Evolutionary conservation across 1,139 yeast species (phyloP).

Genomic region (Blastobotrys indianensis): DNA sequence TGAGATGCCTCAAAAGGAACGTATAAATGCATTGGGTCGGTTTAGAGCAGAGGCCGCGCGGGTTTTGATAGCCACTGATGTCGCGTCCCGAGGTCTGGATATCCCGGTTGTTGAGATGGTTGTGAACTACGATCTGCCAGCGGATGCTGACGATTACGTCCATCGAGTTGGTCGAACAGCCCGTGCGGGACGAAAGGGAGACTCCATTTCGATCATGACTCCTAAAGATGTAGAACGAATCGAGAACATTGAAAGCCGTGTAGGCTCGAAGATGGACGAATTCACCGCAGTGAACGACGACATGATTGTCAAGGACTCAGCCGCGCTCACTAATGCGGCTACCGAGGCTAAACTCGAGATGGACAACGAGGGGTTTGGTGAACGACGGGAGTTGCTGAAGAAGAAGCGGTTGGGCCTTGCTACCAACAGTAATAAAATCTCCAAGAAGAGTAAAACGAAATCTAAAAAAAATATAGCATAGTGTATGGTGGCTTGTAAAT

Average conservation of each 20-base stretch:
- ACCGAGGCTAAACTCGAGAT: slow-evolving; percentile 88
- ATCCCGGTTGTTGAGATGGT: slow-evolving; percentile 89
- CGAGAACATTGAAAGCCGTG: slow-evolving; percentile 79
- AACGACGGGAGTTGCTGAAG: slow-evolving; percentile 35
- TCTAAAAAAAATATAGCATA: neutral
- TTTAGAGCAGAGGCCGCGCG: slow-evolving; percentile 94
- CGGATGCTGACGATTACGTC: slow-evolving; percentile 93
- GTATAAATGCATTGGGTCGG: slow-evolving; percentile 85
- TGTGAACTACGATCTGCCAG: slow-evolving; percentile 86
- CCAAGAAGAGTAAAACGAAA: slow-evolving; percentile 5
- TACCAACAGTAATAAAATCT: slow-evolving; percentile 4
- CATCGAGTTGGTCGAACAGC: slow-evolving; percentile 99
- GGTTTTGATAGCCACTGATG: slow-evolving; percentile 89
- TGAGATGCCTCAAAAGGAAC: slow-evolving; percentile 87
- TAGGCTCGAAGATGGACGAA: slow-evolving; percentile 68
- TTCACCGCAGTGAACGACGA: slow-evolving; percentile 69
- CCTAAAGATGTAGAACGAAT: slow-evolving; percentile 81
- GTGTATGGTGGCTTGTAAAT: neutral
- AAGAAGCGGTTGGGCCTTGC: slow-evolving; percentile 3
- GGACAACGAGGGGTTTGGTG: slow-evolving; percentile 89
- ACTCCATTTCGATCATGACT: slow-evolving; percentile 64
- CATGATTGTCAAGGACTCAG: slow-evolving; percentile 62
- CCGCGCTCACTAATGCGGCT: slow-evolving; percentile 68
- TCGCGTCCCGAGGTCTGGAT: slow-evolving; percentile 95
- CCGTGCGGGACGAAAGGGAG: slow-evolving; percentile 90